A percentile compares a stretch with the other conserved stretches of the same genome.
These are phyloP conservation scores for Capsella bursapastoris DNA, from an alignment of 345 rosid species.

Conservation along the genomic window DNA sequence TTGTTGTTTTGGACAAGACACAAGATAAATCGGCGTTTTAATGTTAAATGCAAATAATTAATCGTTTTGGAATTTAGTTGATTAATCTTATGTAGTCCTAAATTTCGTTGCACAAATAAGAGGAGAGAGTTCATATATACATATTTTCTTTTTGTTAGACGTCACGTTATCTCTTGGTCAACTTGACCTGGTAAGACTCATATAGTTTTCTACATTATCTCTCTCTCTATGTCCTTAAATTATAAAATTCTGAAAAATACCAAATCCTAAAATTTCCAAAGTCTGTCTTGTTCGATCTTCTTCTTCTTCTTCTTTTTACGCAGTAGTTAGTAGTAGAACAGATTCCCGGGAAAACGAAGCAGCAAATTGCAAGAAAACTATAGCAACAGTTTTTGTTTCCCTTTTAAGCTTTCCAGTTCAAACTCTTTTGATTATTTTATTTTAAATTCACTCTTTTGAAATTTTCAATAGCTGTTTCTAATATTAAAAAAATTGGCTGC, in stretches of 20 bases:
- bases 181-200: slow-evolving; percentile 20
- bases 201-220: neutral
- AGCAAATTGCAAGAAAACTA: too few species aligned
- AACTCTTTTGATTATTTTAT: slow-evolving; percentile 13
- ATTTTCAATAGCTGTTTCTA: slow-evolving; percentile 16
- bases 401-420: slow-evolving; percentile 11
- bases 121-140: too few species aligned
- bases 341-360: too few species aligned
- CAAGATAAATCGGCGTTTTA: too few species aligned
- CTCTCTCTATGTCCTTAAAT: neutral
- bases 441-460: slow-evolving; percentile 26
- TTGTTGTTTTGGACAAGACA: too few species aligned
- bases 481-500: slow-evolving; percentile 2
- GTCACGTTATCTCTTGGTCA: slow-evolving; percentile 31
- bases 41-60: too few species aligned
- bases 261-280: neutral
- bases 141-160: neutral
- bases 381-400: neutral
- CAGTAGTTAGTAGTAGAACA: too few species aligned
- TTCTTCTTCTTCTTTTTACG: too few species aligned
- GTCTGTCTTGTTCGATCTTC: too few species aligned
- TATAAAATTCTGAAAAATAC: neutral
- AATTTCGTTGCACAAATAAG: too few species aligned
- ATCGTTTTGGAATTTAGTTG: too few species aligned
- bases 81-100: too few species aligned